Evolutionary conservation across 2,329 filamentous ascomycete species (phyloP), one percentile per base, ranked within the genome.

Genomic region (Xylaria sp.): DNA sequence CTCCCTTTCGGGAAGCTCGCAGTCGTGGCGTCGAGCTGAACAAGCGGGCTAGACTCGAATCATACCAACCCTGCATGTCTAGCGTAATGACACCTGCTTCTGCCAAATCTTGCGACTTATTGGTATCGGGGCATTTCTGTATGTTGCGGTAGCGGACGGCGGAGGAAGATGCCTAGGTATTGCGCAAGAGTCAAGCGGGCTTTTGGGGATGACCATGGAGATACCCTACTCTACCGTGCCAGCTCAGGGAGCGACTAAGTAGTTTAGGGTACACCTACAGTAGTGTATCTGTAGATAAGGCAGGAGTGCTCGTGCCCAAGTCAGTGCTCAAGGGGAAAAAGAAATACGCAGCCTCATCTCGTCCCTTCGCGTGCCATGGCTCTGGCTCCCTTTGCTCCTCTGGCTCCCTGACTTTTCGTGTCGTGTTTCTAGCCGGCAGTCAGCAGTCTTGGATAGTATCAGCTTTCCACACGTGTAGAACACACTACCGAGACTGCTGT

Each of bases 1-100:
- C 61, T 47, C 33, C 61, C 15, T 53, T 59, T 65, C 47, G 43
- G 60, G 63, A 62, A 65, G 55, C 56, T 65, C 17, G 35, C 21
- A 12, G 14, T 3, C 11, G 19, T 33, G 37, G 46, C 38, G 51
- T 35, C 51, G 28, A 65, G 63, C 63, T 65, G 63, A 65, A 63
- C 25, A 42, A 37, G 42, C 14, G 23, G 50, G 54, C 62, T 57
- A 64, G 47, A 19, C 47, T 49, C 14, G 21, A 45, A 49, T 15
- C 23, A n/a, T 19, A 42, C 42, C 25, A n/a, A 37, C 58, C 47
- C 50, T 55, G 58, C 61, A 63, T 52, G 50, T 28, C 23, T 63
- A 56, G 50, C 51, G 50, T 42, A 50, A 35, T 57, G 31, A 46
- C 51, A 14, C 45, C 43, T 45, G 31, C 57, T 46, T 28, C 8